phyloP scores from a whole-genome alignment of 2,329 filamentous ascomycete genomes.

The Triangularia verruculosa region DNA sequence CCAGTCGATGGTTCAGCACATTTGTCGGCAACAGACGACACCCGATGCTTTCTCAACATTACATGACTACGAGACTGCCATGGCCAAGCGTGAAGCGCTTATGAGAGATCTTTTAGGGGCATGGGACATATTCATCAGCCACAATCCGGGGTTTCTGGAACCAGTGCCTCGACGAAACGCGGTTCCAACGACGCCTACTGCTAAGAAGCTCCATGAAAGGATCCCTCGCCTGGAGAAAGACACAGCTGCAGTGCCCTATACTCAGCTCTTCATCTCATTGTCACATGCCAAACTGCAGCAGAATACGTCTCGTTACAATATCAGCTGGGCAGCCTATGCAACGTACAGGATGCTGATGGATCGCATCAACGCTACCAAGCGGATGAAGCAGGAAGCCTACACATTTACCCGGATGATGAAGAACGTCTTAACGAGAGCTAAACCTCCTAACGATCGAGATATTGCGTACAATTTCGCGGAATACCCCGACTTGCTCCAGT shows the following conservation, averaged over 20 bases:
- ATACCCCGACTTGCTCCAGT: constrained; percentile 22
- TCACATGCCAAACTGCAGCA: constrained; percentile 13
- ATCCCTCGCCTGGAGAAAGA: constrained; percentile 28
- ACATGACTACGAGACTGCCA: constrained; percentile 31
- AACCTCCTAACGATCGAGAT: constrained; percentile 15
- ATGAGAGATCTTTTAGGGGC: constrained; percentile 40
- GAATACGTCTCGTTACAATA: constrained; percentile 37
- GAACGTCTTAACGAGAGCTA: constrained; percentile 18
- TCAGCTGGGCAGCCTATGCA: constrained; percentile 37
- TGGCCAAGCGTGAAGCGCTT: constrained; percentile 33
- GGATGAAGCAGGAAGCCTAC: constrained; percentile 21
- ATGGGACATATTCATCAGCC: constrained; percentile 41
- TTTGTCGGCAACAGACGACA: constrained; percentile 31
- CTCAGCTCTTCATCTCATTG: not conserved
- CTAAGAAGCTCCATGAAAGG: constrained; percentile 25
- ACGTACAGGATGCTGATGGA: constrained; percentile 41
- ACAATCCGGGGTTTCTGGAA: constrained; percentile 7
- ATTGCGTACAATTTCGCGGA: constrained; percentile 21
- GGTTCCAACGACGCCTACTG: not conserved
- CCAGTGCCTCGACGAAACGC: not conserved
- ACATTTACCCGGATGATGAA: constrained; percentile 30
- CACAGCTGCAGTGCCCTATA: not conserved
- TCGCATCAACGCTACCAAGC: constrained; percentile 21
- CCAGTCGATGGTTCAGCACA: constrained; percentile 34
- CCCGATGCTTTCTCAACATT: constrained; percentile 28